Percentiles rank a stretch among this genome's conserved stretches.
Conservation (phyloP, 441 rosid genomes). For the Corymbia calophylla region DNA sequence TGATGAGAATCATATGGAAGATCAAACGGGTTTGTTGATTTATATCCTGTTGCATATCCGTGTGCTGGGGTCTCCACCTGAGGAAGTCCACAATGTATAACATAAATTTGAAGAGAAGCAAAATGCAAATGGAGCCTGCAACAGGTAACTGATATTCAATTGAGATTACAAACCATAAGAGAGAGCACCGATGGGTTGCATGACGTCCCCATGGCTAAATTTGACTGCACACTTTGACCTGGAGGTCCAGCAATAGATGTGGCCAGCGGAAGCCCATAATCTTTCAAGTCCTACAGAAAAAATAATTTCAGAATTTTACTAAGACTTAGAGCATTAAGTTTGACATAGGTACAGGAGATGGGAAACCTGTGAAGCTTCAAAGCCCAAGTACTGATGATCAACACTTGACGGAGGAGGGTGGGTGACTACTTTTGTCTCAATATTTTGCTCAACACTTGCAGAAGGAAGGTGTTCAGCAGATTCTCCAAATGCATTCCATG, state of each 20-base stretch:
- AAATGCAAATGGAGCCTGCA: not conserved
- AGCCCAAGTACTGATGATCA: conserved; percentile 28
- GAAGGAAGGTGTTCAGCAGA: conserved; percentile 25
- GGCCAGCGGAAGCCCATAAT: conserved; percentile 21
- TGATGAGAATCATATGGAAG: conserved; percentile 64
- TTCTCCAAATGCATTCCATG: conserved; percentile 68
- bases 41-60: conserved; percentile 17
- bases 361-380: conserved; percentile 36
- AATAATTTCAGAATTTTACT: conserved; percentile 8
- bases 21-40: conserved; percentile 91
- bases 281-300: conserved; percentile 29
- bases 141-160: conserved; percentile 1
- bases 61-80: conserved; percentile 46
- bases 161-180: conserved; percentile 27
- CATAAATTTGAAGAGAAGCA: not conserved
- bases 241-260: conserved; percentile 16
- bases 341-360: conserved; percentile 5
- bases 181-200: conserved; percentile 29
- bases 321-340: conserved; percentile 8
- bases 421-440: conserved; percentile 21
- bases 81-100: not conserved
- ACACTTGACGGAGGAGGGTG: conserved; percentile 20
- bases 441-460: conserved; percentile 21
- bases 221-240: conserved; percentile 20
- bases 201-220: conserved; percentile 19